Base-by-base conservation (phyloP, 2,329 filamentous ascomycete genomes). In the Dothideomycetes sp. region DNA sequence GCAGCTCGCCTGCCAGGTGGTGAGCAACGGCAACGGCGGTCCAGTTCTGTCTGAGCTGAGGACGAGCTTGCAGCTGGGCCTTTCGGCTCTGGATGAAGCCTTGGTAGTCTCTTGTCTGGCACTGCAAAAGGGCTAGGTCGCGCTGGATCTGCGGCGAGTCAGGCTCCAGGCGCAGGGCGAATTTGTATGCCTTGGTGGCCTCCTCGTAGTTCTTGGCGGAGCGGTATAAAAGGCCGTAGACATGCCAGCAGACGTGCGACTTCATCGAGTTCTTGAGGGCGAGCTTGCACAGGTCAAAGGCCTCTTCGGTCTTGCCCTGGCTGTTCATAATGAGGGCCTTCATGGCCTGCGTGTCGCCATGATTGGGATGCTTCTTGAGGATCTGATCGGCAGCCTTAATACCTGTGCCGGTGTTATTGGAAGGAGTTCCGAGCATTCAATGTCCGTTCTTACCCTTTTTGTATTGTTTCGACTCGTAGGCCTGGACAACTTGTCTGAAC, bases 171-270 rank as follows among this genome's bases (percentile, higher is more conserved):
- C 78, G 80, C 52, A 98, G 69, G 12, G 91, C 91, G 62, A 94
- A 94, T 60, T 94, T 93, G 71, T 98, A 98, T 43, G 91, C 93
- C 71, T 96, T 96, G 68, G 95, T 95, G 8, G 93, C 89, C 66
- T 96, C 91, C 61, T 96, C 91, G 53, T 93, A 96, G 65, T 98
- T 96, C 73, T 96, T 96, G 57, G 84, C 82, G 36, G 85, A 81
- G 37, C 89, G 81, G 65, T 94, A 96, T 37, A 98, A 73, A 50
- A 98, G 66, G 22, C 93, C 91, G 61, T 96, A 98, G 45, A 98
- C 91, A 63, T 98, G 93, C 91, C 91, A 98, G 71, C 88, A 96
- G 54, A 98, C 88, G 64, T 96, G 89, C 54, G 88, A 95, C 69
- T 93, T 95, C 88, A 98, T 96, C 61, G 96, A 88, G 54, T 88